Evolutionary conservation across 352 stramenopile genomes (phyloP).

Genomic region (Chrysophaeum taylorii): DNA sequence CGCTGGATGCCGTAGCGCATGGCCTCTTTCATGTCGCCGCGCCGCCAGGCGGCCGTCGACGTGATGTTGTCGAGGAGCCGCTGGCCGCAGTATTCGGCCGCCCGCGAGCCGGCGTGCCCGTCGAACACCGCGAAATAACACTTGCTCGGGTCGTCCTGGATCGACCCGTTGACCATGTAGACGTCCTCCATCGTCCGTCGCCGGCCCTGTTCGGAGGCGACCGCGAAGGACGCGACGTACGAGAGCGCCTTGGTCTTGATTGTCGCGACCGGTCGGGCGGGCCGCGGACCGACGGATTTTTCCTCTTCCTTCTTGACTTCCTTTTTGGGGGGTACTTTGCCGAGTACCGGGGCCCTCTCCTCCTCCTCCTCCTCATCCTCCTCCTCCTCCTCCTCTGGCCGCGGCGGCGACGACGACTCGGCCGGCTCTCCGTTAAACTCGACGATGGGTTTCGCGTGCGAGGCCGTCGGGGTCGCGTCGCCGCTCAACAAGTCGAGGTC

Average conservation of each 20-base stretch:
- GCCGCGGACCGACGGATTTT: too few species aligned
- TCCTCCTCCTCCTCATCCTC: neutral
- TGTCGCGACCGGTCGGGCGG: neutral
- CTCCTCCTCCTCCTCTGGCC: too few species aligned
- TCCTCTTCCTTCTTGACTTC: too few species aligned
- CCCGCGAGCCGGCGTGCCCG: slow-evolving; percentile 17
- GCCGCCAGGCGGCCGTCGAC: neutral
- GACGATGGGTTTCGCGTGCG: too few species aligned
- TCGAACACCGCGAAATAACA: slow-evolving; percentile 19
- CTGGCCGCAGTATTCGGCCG: slow-evolving; percentile 14
- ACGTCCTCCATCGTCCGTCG: slow-evolving; percentile 13
- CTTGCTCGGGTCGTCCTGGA: neutral
- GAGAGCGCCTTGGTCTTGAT: neutral
- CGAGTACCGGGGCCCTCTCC: neutral
- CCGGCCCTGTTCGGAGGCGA: slow-evolving; percentile 1
- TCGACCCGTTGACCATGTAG: neutral
- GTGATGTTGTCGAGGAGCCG: slow-evolving; percentile 12
- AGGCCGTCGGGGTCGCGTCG: too few species aligned
- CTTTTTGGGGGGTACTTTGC: neutral
- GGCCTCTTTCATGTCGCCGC: neutral
- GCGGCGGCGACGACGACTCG: too few species aligned
- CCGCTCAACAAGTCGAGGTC: too few species aligned
- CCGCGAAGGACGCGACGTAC: neutral
- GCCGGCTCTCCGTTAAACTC: too few species aligned
- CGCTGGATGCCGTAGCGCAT: neutral